These are phyloP conservation scores for Fusarium metavorans DNA, from an alignment of 2,329 filamentous ascomycete genomes.

Conservation along the genomic window DNA sequence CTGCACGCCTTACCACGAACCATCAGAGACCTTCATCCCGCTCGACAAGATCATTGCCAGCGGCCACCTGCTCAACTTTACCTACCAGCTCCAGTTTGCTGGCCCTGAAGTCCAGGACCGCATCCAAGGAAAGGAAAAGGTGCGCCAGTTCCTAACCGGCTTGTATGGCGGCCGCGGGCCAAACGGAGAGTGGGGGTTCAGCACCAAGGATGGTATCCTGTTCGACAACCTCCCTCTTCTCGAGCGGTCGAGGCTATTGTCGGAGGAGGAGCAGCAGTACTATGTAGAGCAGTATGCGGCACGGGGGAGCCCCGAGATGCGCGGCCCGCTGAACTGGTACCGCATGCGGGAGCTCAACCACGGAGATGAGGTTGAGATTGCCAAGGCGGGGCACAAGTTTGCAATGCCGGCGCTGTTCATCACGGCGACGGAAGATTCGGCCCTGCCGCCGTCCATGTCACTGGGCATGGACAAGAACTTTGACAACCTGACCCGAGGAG, in stretches of 20 bases:
- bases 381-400: conserved; percentile 66
- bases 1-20: conserved; percentile 79
- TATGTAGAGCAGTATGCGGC: conserved; percentile 80
- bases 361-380: conserved; percentile 76
- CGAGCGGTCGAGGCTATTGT: conserved; percentile 69
- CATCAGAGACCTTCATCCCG: conserved; percentile 63
- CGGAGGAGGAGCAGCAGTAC: conserved; percentile 78
- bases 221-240: conserved; percentile 73
- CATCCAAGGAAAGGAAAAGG: conserved; percentile 68
- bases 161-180: conserved; percentile 76
- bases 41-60: conserved; percentile 70
- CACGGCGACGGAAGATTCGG: conserved; percentile 75
- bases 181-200: conserved; percentile 69
- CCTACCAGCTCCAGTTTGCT: conserved; percentile 85
- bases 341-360: conserved; percentile 78
- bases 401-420: conserved; percentile 80
- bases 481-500: conserved; percentile 71
- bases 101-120: conserved; percentile 73
- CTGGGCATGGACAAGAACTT: conserved; percentile 77
- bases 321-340: conserved; percentile 92
- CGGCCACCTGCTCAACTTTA: conserved; percentile 73
- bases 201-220: conserved; percentile 70
- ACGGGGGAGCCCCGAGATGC: conserved; percentile 69
- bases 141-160: conserved; percentile 77
- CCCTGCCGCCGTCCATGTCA: conserved; percentile 79